phyloP scores from a whole-genome alignment of 2,329 filamentous ascomycete genomes.

The Neocucurbitaria cava region DNA sequence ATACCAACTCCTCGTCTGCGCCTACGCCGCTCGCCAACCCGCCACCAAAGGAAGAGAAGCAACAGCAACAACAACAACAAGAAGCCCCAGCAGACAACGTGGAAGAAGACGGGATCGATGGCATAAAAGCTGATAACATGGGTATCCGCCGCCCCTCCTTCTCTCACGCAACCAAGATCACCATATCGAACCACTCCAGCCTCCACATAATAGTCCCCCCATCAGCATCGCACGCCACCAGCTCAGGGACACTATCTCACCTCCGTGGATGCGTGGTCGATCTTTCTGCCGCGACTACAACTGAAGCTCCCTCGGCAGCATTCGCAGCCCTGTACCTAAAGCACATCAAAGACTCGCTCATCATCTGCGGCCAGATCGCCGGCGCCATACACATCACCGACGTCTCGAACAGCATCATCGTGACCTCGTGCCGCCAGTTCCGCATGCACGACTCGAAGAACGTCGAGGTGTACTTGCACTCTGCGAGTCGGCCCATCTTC shows the following conservation, averaged over 20 bases:
- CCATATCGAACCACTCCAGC: constrained; percentile 71
- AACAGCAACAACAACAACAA: constrained; percentile 32
- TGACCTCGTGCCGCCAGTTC: constrained; percentile 79
- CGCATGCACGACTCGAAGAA: constrained; percentile 87
- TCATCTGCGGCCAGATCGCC: constrained; percentile 78
- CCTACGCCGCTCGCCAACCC: constrained; percentile 49
- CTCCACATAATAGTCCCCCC: constrained; percentile 79
- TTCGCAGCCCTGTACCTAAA: constrained; percentile 77
- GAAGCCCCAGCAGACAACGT: constrained; percentile 1
- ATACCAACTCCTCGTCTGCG: constrained; percentile 51
- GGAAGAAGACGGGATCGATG: constrained; percentile 7
- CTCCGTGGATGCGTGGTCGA: constrained; percentile 78
- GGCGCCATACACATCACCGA: constrained; percentile 86
- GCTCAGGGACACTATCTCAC: constrained; percentile 75
- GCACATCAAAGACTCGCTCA: constrained; percentile 71
- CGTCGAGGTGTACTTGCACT: constrained; percentile 84
- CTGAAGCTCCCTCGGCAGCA: constrained; percentile 67
- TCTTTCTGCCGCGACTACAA: constrained; percentile 69
- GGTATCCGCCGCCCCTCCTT: constrained; percentile 59
- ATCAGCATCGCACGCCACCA: constrained; percentile 72
- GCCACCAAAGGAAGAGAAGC: constrained; percentile 43
- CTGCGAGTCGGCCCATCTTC: constrained; percentile 86
- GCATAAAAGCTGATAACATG: constrained; percentile 12
- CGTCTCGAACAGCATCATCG: constrained; percentile 75
- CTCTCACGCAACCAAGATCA: constrained; percentile 64